A percentile compares a stretch with the other conserved stretches of the same genome.
phyloP scores from a whole-genome alignment of 2,329 filamentous ascomycete species.

The Fusarium nodosum region DNA sequence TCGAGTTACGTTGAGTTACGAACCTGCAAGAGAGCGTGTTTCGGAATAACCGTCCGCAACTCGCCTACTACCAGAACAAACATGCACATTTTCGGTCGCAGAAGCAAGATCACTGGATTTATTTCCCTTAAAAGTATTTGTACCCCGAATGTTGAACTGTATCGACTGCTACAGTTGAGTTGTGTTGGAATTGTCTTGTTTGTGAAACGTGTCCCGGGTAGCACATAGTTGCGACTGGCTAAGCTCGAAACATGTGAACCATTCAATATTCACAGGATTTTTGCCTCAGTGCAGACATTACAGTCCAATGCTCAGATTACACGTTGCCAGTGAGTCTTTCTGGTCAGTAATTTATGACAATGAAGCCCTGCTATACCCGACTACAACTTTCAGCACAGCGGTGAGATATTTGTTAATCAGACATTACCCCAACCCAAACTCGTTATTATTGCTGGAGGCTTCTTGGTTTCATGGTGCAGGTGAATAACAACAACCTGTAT shows the following conservation, averaged over 20 bases:
- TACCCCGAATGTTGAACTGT: not conserved
- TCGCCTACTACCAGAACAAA: not conserved
- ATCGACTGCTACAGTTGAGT: not conserved
- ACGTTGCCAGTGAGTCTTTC: not conserved
- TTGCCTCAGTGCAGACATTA: not conserved
- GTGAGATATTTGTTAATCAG: too few relatives aligned
- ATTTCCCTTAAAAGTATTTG: not conserved
- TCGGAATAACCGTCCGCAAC: not conserved
- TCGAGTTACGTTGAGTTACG: conserved; percentile 1
- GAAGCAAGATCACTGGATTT: conserved; percentile 1
- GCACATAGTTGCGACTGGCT: conserved; percentile 39
- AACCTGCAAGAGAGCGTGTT: not conserved
- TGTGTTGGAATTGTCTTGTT: conserved; percentile 5
- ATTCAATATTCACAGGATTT: conserved; percentile 10
- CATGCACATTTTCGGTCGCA: conserved; percentile 5
- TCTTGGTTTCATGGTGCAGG: not conserved
- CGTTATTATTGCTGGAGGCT: not conserved
- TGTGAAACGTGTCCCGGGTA: conserved; percentile 41
- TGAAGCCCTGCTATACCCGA: not conserved
- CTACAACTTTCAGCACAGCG: not conserved
- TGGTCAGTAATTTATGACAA: not conserved
- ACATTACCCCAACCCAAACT: too few relatives aligned
- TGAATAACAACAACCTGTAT: not conserved
- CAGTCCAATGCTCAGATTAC: not conserved
- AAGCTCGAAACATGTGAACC: conserved; percentile 21